Evolutionary conservation across 78 protist genomes (phyloP).

Genomic region (Cyanophora paradoxa): DNA sequence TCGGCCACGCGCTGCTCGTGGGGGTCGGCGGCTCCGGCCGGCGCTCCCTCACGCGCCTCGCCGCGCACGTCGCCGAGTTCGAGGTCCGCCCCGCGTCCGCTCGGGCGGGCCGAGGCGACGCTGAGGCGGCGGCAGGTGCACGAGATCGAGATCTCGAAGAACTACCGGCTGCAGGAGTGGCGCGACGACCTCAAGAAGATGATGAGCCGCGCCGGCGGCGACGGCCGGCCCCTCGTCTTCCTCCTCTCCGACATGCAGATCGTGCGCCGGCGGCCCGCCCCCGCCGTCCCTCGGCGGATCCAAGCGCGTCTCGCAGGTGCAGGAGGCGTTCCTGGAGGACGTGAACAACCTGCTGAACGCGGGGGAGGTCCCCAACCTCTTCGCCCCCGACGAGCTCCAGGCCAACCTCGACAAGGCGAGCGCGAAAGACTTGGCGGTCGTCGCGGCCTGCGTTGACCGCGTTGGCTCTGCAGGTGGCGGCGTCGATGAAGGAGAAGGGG

Average conservation of each 20-base stretch:
- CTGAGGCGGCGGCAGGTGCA: too few relatives aligned
- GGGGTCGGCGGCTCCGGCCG: conserved; percentile 63
- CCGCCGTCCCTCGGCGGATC: too few relatives aligned
- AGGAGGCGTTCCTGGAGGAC: conserved; percentile 63
- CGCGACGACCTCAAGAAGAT: conserved; percentile 45
- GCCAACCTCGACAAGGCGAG: conserved; percentile 24
- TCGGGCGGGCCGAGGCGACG: too few relatives aligned
- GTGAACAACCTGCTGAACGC: conserved; percentile 66
- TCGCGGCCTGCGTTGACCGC: too few relatives aligned
- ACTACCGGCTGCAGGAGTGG: conserved; percentile 43
- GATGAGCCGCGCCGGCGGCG: conserved; percentile 49
- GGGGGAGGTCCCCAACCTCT: conserved; percentile 79
- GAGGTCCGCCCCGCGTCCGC: conserved; percentile 22
- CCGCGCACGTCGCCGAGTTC: conserved; percentile 31
- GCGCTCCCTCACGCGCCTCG: conserved; percentile 40
- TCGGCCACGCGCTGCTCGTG: conserved; percentile 40
- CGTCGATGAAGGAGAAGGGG: conserved; percentile 41
- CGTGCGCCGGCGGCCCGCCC: too few relatives aligned
- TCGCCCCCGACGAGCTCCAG: conserved; percentile 46
- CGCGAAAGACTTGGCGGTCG: neutral
- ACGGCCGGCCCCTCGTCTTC: conserved; percentile 47
- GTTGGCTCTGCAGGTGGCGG: conserved; percentile 1
- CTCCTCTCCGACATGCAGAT: conserved; percentile 76
- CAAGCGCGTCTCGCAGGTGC: too few relatives aligned
- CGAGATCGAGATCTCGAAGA: conserved; percentile 50